Evolutionary conservation across 2,329 filamentous ascomycete species (phyloP).

Genomic region (Penicillium sp.): DNA sequence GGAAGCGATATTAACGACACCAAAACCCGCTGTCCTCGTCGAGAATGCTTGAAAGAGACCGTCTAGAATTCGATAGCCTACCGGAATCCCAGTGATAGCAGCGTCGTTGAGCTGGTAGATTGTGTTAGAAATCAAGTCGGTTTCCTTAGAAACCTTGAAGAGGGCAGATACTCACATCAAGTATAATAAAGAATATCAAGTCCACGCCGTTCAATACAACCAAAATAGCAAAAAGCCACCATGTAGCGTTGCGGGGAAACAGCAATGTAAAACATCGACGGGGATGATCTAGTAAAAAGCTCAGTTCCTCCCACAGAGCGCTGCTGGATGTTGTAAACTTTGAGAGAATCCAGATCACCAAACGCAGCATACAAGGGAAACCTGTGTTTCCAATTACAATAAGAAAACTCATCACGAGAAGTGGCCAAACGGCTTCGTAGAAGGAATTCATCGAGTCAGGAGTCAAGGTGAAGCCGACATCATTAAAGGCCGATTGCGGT

Average conservation of each 20-base stretch:
- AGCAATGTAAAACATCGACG: slow-evolving; percentile 93
- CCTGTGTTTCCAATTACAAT: slow-evolving; percentile 95
- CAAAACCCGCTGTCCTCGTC: slow-evolving; percentile 87
- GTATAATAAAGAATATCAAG: slow-evolving; percentile 83
- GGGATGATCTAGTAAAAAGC: slow-evolving; percentile 89
- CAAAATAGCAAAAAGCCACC: slow-evolving; percentile 91
- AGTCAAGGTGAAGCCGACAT: slow-evolving; percentile 89
- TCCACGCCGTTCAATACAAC: slow-evolving; percentile 79
- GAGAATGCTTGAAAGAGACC: slow-evolving; percentile 87
- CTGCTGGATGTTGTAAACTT: slow-evolving; percentile 62
- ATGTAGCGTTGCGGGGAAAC: slow-evolving; percentile 84
- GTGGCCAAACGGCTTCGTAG: slow-evolving; percentile 67
- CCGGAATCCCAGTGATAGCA: slow-evolving; percentile 63
- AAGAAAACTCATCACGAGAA: slow-evolving; percentile 76
- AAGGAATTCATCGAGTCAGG: slow-evolving; percentile 94
- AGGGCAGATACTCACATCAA: slow-evolving; percentile 64
- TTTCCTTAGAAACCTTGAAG: neutral
- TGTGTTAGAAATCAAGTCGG: slow-evolving; percentile 15
- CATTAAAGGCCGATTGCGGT: slow-evolving; percentile 82
- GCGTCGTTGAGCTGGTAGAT: slow-evolving; percentile 63
- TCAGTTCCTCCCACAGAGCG: slow-evolving; percentile 81
- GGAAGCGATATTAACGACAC: slow-evolving; percentile 69
- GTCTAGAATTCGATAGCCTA: slow-evolving; percentile 73
- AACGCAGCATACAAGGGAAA: slow-evolving; percentile 89
- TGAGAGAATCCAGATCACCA: slow-evolving; percentile 81